phyloP scores from a whole-genome alignment of 306 rosid genomes.

The Rosa persica region DNA sequence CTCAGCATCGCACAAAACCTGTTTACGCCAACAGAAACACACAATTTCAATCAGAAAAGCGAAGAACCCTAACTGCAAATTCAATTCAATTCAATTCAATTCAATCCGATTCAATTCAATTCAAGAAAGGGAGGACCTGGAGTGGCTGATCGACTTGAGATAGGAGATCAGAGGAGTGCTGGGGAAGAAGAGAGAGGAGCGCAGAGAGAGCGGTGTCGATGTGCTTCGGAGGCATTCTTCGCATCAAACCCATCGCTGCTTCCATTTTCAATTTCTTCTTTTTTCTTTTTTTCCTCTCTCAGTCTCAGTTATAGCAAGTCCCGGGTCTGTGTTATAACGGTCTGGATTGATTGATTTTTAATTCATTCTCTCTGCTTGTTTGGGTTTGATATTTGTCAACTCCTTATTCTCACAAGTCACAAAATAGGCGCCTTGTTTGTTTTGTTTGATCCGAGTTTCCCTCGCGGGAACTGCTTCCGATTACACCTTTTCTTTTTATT shows the following conservation, averaged over 20 bases:
- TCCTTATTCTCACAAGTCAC: background rate
- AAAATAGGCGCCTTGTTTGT: conserved; percentile 9
- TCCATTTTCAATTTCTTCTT: conserved; percentile 47
- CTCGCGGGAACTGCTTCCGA: conserved; percentile 42
- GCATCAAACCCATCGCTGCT: conserved; percentile 96
- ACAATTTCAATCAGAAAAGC: background rate
- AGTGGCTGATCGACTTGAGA: conserved; percentile 98
- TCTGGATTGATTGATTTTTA: too few species aligned
- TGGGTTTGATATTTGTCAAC: background rate
- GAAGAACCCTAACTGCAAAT: background rate
- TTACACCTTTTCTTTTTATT: background rate
- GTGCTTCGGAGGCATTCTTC: conserved; percentile 88
- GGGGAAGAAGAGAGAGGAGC: conserved; percentile 84
- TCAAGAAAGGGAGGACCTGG: conserved; percentile 45
- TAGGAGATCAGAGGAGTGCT: conserved; percentile 91
- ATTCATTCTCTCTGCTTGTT: background rate
- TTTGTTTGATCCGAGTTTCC: conserved; percentile 55
- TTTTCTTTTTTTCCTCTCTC: background rate
- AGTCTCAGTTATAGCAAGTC: background rate
- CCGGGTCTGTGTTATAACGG: too few species aligned
- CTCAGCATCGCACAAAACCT: conserved; percentile 71
- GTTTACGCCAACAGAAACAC: background rate
- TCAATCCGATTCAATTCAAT: too few species aligned
- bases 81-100: too few species aligned
- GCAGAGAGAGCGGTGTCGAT: conserved; percentile 92